phyloP scores from a whole-genome alignment of 805 yeast genomes.

The Suhomyces vadensis region DNA sequence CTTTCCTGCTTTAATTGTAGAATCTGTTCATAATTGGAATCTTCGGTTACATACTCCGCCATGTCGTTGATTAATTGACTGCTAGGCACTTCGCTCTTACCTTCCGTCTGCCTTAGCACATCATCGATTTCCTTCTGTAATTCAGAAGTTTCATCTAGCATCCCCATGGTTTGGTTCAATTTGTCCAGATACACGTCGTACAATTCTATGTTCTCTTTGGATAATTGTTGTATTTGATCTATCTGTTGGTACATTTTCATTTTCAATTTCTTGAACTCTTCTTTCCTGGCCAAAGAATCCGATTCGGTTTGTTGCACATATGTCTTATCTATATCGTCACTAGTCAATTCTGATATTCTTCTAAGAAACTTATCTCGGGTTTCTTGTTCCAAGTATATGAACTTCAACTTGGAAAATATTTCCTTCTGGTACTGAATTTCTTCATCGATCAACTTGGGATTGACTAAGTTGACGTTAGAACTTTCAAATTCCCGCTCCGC shows the following conservation, averaged over 20 bases:
- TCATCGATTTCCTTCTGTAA: conserved; percentile 22
- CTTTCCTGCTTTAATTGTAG: conserved; percentile 2
- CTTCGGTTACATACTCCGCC: conserved; percentile 6
- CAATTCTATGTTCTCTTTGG: conserved; percentile 26
- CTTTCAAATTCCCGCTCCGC: conserved; percentile 14
- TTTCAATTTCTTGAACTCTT: conserved; percentile 26
- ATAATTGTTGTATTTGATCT: conserved; percentile 27
- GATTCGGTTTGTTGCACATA: conserved; percentile 23
- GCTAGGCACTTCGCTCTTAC: conserved; percentile 4
- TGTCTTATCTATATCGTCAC: conserved; percentile 16
- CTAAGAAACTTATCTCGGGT: conserved; percentile 67
- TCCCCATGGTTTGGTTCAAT: conserved; percentile 24
- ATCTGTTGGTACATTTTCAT: conserved; percentile 27
- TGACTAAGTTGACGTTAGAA: conserved; percentile 11
- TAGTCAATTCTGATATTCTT: conserved; percentile 41
- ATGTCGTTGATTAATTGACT: conserved; percentile 10
- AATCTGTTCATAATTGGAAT: neutral
- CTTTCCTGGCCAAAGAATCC: conserved; percentile 22
- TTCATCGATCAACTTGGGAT: conserved; percentile 25
- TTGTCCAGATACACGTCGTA: conserved; percentile 26
- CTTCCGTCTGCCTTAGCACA: conserved; percentile 9
- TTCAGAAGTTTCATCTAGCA: conserved; percentile 23
- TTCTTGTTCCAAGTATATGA: conserved; percentile 69
- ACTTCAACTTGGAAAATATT: conserved; percentile 55
- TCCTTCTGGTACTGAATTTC: conserved; percentile 37